A percentile compares a stretch with the other conserved stretches of the same genome.
Evolutionary conservation across 2,329 filamentous ascomycete genomes (phyloP).

Genomic region (Colletotrichum australisinense): DNA sequence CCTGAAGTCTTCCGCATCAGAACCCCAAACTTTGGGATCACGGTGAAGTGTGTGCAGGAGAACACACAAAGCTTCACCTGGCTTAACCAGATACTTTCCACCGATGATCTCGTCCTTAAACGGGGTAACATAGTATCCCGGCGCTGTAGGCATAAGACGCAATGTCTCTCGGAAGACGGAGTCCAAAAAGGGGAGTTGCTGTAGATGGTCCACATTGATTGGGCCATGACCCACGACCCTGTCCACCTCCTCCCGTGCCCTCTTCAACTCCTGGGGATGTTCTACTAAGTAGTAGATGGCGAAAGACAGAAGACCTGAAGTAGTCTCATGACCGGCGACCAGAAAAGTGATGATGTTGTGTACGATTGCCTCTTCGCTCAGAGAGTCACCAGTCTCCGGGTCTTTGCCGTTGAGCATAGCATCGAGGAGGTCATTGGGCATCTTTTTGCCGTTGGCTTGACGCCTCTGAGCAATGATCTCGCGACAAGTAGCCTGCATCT

Average conservation of each 20-base stretch:
- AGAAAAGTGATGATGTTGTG: slow-evolving; percentile 78
- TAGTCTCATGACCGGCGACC: slow-evolving; percentile 77
- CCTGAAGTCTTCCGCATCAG: slow-evolving; percentile 66
- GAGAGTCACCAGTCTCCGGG: slow-evolving; percentile 69
- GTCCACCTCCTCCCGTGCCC: slow-evolving; percentile 76
- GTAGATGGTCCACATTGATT: slow-evolving; percentile 68
- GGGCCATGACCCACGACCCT: slow-evolving; percentile 67
- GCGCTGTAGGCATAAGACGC: slow-evolving; percentile 41
- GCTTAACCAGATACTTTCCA: slow-evolving; percentile 63
- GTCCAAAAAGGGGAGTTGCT: slow-evolving; percentile 71
- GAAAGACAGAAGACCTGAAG: slow-evolving; percentile 74
- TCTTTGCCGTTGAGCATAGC: slow-evolving; percentile 74
- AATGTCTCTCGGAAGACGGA: slow-evolving; percentile 70
- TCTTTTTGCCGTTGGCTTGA: slow-evolving; percentile 60
- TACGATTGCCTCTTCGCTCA: slow-evolving; percentile 69
- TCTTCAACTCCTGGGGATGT: slow-evolving; percentile 67
- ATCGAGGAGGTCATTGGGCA: slow-evolving; percentile 68
- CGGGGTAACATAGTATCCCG: slow-evolving; percentile 41
- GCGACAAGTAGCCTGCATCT: slow-evolving; percentile 59
- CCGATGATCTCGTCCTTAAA: slow-evolving; percentile 56
- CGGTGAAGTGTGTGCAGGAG: slow-evolving; percentile 61
- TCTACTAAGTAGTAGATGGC: slow-evolving; percentile 73
- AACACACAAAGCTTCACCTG: slow-evolving; percentile 54
- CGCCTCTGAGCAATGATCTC: slow-evolving; percentile 67
- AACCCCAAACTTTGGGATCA: slow-evolving; percentile 66